Evolutionary conservation across 805 yeast genomes (phyloP).

Genomic region (Torulaspora quercuum): DNA sequence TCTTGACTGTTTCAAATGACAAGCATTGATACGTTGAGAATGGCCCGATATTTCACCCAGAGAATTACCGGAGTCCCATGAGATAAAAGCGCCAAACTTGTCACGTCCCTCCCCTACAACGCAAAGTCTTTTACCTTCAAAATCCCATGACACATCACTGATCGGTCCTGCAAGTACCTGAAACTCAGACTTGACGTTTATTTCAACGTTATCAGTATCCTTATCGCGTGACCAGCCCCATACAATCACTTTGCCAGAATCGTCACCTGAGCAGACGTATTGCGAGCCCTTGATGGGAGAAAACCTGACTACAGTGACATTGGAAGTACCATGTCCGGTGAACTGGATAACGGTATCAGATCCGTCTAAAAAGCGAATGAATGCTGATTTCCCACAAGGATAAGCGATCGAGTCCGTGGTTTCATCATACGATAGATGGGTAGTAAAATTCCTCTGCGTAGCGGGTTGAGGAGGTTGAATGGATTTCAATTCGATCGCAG

Average conservation of each 20-base stretch:
- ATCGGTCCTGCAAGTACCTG: conserved; percentile 77
- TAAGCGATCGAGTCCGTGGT: conserved; percentile 71
- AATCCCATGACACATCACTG: conserved; percentile 87
- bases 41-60: conserved; percentile 96
- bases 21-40: conserved; percentile 76
- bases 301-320: conserved; percentile 81
- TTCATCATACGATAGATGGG: conserved; percentile 72
- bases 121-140: conserved; percentile 76
- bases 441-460: conserved; percentile 64
- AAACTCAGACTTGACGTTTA: conserved; percentile 71
- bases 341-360: conserved; percentile 55
- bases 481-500: conserved; percentile 28
- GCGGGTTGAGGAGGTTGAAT: conserved; percentile 75
- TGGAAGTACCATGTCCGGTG: conserved; percentile 57
- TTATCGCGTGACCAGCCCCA: conserved; percentile 65
- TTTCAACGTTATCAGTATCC: conserved; percentile 43
- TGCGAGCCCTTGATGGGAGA: conserved; percentile 72
- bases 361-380: conserved; percentile 60
- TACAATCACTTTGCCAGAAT: conserved; percentile 79
- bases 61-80: conserved; percentile 95
- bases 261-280: conserved; percentile 90
- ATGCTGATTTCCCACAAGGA: conserved; percentile 75
- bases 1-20: conserved; percentile 75
- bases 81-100: conserved; percentile 85
- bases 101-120: conserved; percentile 96